phyloP scores from a whole-genome alignment of 2,329 filamentous ascomycete species.

The Neopestalotiopsis sp. region DNA sequence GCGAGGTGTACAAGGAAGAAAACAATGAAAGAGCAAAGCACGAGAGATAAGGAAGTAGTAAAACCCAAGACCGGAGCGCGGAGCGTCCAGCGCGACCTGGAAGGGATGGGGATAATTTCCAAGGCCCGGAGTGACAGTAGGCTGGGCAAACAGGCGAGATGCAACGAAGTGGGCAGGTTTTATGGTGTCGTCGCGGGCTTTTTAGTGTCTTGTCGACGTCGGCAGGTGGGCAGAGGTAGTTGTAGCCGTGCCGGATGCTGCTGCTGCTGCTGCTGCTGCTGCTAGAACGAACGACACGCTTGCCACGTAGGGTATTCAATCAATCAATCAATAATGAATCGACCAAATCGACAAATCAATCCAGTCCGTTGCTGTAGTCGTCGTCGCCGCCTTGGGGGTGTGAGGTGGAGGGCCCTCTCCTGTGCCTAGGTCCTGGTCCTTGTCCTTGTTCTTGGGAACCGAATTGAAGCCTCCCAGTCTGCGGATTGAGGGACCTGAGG shows the following conservation, averaged over 20 bases:
- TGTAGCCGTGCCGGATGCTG: not conserved
- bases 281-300: too few species aligned
- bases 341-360: too few species aligned
- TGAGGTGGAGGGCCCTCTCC: too few species aligned
- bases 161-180: constrained; percentile 1
- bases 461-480: not conserved
- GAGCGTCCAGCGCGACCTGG: not conserved
- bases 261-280: too few species aligned
- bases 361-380: too few species aligned
- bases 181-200: not conserved
- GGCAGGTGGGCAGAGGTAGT: not conserved
- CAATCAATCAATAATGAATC: too few species aligned
- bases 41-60: not conserved
- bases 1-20: not conserved
- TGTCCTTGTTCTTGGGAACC: not conserved
- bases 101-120: not conserved
- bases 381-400: too few species aligned
- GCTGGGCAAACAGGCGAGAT: not conserved
- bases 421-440: not conserved
- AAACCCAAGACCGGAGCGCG: not conserved
- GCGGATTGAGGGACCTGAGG: not conserved
- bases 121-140: not conserved
- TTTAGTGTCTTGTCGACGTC: not conserved
- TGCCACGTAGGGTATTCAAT: too few species aligned
- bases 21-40: not conserved